These are phyloP conservation scores for Elsinoe batatas DNA, from an alignment of 2,329 filamentous ascomycete species.

Conservation along the genomic window DNA sequence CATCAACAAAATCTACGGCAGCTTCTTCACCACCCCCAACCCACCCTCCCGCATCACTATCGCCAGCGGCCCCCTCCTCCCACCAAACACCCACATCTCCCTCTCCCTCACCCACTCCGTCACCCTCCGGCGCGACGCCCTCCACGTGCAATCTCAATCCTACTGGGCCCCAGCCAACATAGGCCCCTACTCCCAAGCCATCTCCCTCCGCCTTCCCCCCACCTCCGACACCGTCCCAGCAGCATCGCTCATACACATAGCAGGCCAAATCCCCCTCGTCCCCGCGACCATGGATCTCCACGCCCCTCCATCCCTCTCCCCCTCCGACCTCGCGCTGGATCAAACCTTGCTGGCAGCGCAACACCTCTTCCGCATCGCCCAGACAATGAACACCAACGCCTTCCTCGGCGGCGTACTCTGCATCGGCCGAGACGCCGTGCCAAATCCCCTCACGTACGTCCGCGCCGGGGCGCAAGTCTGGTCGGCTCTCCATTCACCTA, in stretches of 20 bases:
- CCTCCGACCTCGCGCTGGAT: constrained; percentile 34
- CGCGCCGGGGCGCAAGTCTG: constrained; percentile 31
- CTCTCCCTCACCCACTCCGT: constrained; percentile 35
- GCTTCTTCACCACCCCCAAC: constrained; percentile 65
- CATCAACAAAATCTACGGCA: constrained; percentile 67
- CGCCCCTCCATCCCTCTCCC: constrained; percentile 14
- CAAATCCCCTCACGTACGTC: constrained; percentile 24
- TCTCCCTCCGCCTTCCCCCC: constrained; percentile 39
- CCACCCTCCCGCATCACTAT: constrained; percentile 80
- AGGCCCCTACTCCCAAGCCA: constrained; percentile 88
- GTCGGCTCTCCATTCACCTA: constrained; percentile 26
- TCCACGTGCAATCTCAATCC: constrained; percentile 86
- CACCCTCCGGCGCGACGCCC: constrained; percentile 32
- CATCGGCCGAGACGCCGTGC: constrained; percentile 41
- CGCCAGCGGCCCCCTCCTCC: constrained; percentile 60
- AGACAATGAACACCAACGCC: constrained; percentile 59
- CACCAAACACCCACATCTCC: constrained; percentile 50
- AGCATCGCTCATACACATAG: constrained; percentile 51
- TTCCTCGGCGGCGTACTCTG: constrained; percentile 72
- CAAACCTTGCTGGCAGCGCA: constrained; percentile 69
- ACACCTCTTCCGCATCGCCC: constrained; percentile 76
- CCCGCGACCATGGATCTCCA: constrained; percentile 63
- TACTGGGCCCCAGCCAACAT: constrained; percentile 99
- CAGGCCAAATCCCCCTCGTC: constrained; percentile 83
- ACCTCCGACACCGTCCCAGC: constrained; percentile 15